phyloP scores from a whole-genome alignment of 768 basidiomycete species.

The Hypsizygus marmoreus region DNA sequence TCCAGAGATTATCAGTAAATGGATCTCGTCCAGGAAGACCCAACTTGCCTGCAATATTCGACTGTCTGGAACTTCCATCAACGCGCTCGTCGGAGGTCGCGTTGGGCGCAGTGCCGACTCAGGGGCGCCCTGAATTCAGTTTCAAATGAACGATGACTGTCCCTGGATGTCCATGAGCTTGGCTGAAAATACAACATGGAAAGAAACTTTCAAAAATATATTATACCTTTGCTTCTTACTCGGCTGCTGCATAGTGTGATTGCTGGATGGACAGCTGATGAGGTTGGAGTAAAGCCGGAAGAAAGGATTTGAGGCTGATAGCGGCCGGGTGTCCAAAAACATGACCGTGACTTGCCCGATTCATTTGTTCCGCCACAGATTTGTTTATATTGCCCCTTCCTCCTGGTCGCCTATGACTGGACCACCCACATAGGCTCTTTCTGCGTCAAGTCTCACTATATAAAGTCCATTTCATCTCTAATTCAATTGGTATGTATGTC shows the following conservation, averaged over 20 bases:
- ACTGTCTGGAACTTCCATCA: too few species aligned
- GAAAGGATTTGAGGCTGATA: not conserved
- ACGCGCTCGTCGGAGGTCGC: too few species aligned
- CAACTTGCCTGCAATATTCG: too few species aligned
- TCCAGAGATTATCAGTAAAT: too few species aligned
- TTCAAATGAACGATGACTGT: too few species aligned
- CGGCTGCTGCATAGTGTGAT: not conserved
- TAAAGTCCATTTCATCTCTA: constrained; percentile 3
- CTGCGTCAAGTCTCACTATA: constrained; percentile 3
- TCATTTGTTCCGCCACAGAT: constrained; percentile 12
- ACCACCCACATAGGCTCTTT: constrained; percentile 10
- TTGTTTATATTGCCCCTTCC: constrained; percentile 19
- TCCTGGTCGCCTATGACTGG: constrained; percentile 15
- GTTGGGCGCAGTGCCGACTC: too few species aligned
- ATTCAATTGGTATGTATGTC: constrained; percentile 4
- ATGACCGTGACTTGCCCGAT: constrained; percentile 2
- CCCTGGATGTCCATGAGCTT: too few species aligned
- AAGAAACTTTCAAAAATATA: not conserved
- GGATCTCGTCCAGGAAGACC: too few species aligned
- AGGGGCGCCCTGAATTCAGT: too few species aligned
- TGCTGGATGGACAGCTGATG: constrained; percentile 13
- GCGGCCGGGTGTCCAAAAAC: constrained; percentile 14
- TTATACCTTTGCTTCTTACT: not conserved
- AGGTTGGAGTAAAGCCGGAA: constrained; percentile 1
- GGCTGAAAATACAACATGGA: too few species aligned